phyloP scores from a whole-genome alignment of 805 yeast genomes.

The Saccharomycopsis synnaedendra region DNA sequence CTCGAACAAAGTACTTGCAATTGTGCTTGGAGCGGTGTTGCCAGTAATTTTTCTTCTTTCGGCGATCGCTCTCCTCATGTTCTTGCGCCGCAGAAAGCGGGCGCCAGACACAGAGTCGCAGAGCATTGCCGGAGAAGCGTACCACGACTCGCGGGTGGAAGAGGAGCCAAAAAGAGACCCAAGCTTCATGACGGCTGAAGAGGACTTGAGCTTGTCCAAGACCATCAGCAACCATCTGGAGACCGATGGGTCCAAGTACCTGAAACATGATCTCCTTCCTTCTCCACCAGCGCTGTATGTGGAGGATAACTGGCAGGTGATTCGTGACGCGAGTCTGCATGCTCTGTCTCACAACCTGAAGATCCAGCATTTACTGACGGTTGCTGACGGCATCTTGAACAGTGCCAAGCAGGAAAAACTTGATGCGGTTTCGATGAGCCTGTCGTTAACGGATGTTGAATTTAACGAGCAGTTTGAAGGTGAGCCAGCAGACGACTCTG shows the following conservation, averaged over 20 bases:
- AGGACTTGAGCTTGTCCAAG: conserved; percentile 36
- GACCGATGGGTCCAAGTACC: conserved; percentile 1
- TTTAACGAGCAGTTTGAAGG: conserved; percentile 6
- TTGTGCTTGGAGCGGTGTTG: conserved; percentile 83
- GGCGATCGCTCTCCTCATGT: too few relatives aligned
- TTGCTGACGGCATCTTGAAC: background rate
- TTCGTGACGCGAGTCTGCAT: background rate
- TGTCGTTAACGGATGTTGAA: conserved; percentile 7
- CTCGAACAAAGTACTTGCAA: conserved; percentile 46
- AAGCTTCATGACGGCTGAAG: conserved; percentile 28
- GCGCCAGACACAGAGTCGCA: too few relatives aligned
- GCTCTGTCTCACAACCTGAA: background rate
- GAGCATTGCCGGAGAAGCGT: too few relatives aligned
- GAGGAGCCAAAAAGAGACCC: too few relatives aligned
- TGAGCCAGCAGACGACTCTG: background rate
- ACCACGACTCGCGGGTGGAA: too few relatives aligned
- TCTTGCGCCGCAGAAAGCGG: too few relatives aligned
- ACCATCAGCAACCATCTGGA: conserved; percentile 5
- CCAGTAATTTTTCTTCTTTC: conserved; percentile 43
- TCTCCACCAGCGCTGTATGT: background rate
- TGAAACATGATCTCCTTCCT: background rate
- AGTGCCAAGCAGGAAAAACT: background rate
- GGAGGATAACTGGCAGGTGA: conserved; percentile 1
- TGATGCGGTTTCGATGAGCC: background rate
- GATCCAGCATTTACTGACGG: background rate